Percentiles rank a stretch among this genome's conserved stretches.
Conservation (phyloP, 129 eudicot species). For the Helianthus tuberosus region DNA sequence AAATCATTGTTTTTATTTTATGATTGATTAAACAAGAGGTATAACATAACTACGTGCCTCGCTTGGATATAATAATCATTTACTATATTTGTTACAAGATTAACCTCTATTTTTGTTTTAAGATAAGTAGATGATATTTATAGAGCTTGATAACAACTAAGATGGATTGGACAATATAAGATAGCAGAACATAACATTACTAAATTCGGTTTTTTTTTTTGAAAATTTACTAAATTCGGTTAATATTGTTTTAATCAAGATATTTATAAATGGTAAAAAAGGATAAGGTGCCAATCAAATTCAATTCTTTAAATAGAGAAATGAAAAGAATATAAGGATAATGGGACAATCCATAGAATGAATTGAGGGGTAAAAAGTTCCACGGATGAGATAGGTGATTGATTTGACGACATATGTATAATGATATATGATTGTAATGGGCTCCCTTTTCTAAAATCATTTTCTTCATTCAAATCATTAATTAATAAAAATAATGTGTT, state of each 20-base stretch:
- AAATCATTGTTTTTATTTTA: background rate
- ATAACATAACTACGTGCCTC: background rate
- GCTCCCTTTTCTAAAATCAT: background rate
- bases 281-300: constrained; percentile 6
- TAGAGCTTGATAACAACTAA: background rate
- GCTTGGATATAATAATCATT: background rate
- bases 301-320: constrained; percentile 6
- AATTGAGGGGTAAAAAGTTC: constrained; percentile 20
- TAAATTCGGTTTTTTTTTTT: background rate
- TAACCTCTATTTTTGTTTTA: no score
- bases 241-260: background rate
- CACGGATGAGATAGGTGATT: constrained; percentile 23
- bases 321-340: constrained; percentile 27
- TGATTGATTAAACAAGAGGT: background rate
- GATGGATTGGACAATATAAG: background rate
- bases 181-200: background rate
- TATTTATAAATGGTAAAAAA: background rate
- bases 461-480: constrained; percentile 2
- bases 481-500: background rate
- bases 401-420: constrained; percentile 23
- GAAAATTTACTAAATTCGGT: background rate
- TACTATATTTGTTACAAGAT: no score
- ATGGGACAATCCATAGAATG: constrained; percentile 26
- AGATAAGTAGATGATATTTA: no score
- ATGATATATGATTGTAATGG: constrained; percentile 18